Percentiles rank a stretch among this genome's conserved stretches.
These are phyloP conservation scores for Malus sieversii DNA, from an alignment of 306 rosid genomes.

Conservation along the genomic window DNA sequence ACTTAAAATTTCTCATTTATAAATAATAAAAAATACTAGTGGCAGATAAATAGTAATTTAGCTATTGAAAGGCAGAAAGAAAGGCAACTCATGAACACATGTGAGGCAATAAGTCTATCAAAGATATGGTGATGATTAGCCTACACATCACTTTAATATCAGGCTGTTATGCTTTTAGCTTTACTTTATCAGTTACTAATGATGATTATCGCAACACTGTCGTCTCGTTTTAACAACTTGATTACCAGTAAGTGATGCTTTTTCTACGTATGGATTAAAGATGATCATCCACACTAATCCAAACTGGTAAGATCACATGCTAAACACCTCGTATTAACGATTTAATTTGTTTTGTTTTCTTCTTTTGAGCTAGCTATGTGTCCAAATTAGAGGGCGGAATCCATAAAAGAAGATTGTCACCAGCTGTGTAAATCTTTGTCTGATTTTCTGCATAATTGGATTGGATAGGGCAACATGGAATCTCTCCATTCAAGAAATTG, in stretches of 20 bases:
- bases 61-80: no score
- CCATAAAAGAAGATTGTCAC: constrained; percentile 52
- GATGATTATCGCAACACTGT: constrained; percentile 10
- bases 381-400: constrained; percentile 22
- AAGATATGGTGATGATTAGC: background rate
- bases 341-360: constrained; percentile 12
- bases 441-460: constrained; percentile 25
- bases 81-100: no score
- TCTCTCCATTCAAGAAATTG: background rate
- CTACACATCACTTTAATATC: background rate
- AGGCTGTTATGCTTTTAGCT: constrained; percentile 5
- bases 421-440: constrained; percentile 42
- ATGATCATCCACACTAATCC: background rate
- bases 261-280: constrained; percentile 17
- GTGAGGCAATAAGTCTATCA: no score
- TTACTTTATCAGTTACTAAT: constrained; percentile 23
- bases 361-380: constrained; percentile 21
- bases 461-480: constrained; percentile 8
- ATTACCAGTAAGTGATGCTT: background rate
- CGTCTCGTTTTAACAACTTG: constrained; percentile 21
- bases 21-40: no score
- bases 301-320: constrained; percentile 40
- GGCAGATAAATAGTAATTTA: no score
- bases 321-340: constrained; percentile 28
- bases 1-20: fast-evolving